These are phyloP conservation scores for Lagenaria siceraria DNA, from an alignment of 306 rosid genomes.

Conservation along the genomic window DNA sequence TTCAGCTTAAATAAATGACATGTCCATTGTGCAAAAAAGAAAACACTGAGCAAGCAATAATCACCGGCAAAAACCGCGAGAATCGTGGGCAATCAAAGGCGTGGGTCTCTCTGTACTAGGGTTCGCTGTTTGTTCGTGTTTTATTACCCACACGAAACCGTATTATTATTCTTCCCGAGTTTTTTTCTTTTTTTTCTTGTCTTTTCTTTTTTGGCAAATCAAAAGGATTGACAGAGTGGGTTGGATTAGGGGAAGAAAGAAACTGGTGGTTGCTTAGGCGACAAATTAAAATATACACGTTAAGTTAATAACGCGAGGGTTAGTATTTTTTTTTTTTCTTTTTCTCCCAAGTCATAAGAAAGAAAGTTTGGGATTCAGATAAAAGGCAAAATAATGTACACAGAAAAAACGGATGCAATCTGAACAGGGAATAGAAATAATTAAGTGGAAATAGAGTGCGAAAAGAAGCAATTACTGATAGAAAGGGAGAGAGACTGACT, in stretches of 20 bases:
- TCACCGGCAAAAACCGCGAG: constrained; percentile 1
- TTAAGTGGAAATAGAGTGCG: not conserved
- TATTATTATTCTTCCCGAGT: not conserved
- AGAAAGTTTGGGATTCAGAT: not conserved
- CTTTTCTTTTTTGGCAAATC: not conserved
- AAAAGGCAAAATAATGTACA: not conserved
- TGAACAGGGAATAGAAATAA: not conserved
- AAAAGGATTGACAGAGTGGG: not conserved
- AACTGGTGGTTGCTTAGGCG: not conserved
- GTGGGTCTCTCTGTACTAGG: constrained; percentile 9
- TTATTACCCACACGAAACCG: not conserved
- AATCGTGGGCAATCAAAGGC: constrained; percentile 7
- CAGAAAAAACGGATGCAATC: not conserved
- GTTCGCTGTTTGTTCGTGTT: not conserved
- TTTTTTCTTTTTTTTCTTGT: no score
- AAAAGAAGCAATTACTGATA: not conserved
- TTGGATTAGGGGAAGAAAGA: not conserved
- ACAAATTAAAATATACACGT: not conserved
- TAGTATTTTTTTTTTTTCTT: not conserved
- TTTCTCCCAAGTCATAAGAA: not conserved
- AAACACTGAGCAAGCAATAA: constrained; percentile 4
- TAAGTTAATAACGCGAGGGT: not conserved
- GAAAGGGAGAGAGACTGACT: constrained; percentile 3
- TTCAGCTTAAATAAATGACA: not conserved
- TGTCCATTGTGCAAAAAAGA: not conserved